These are phyloP conservation scores for Arxiozyma slooffiae DNA, from an alignment of 1,139 yeast genomes.

Conservation along the genomic window DNA sequence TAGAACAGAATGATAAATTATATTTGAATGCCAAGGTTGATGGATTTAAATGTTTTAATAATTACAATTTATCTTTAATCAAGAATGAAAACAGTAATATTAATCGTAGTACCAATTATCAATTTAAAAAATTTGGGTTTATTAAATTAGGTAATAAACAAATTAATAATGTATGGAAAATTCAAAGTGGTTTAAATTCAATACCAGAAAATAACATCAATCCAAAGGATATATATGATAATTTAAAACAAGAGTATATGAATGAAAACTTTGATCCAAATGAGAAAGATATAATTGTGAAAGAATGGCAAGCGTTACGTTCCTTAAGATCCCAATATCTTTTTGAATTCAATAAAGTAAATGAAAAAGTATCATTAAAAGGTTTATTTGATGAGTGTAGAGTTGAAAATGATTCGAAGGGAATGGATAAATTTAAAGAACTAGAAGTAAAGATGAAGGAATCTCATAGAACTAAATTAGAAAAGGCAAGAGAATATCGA, in stretches of 20 bases:
- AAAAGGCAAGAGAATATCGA: constrained; percentile 18
- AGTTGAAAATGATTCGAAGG: constrained; percentile 4
- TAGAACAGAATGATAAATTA: constrained; percentile 13
- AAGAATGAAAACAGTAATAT: constrained; percentile 4
- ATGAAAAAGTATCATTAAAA: constrained; percentile 20
- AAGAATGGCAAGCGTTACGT: constrained; percentile 27
- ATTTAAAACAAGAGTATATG: constrained; percentile 8
- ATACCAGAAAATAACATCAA: constrained; percentile 9
- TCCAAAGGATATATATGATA: constrained; percentile 14
- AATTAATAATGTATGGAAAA: constrained; percentile 27
- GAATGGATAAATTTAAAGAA: constrained; percentile 3
- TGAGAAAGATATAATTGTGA: constrained; percentile 17
- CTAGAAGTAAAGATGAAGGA: constrained; percentile 7
- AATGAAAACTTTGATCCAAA: neutral
- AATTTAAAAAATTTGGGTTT: constrained; percentile 27
- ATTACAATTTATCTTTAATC: constrained; percentile 5
- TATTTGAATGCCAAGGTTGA: constrained; percentile 18
- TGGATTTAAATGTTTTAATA: constrained; percentile 19
- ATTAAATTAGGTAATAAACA: constrained; percentile 27
- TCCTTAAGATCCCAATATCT: constrained; percentile 21
- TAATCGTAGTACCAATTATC: constrained; percentile 9
- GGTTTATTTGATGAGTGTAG: constrained; percentile 20
- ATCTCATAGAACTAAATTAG: constrained; percentile 13
- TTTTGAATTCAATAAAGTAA: constrained; percentile 21
- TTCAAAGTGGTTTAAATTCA: constrained; percentile 20